phyloP scores from a whole-genome alignment of 139 green algal species.

The Haematococcus lacustris region DNA sequence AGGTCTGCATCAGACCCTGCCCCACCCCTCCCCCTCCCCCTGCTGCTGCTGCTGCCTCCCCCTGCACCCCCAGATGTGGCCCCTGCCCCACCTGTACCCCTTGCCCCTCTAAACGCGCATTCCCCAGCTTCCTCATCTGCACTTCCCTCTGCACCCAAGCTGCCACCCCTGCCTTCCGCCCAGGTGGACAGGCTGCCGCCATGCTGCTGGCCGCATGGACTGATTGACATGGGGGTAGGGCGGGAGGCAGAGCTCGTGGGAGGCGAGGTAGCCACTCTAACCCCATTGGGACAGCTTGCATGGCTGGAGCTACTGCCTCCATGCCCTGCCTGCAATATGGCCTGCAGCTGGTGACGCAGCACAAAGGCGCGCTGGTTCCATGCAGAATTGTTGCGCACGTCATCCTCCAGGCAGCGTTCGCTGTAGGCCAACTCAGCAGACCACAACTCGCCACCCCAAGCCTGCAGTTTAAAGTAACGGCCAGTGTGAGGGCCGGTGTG shows the following conservation, averaged over 20 bases:
- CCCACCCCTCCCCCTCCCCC: too few relatives aligned
- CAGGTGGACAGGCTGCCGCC: neutral
- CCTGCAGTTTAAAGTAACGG: too few relatives aligned
- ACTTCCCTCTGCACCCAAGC: too few relatives aligned
- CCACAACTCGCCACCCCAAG: neutral
- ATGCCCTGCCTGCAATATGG: neutral
- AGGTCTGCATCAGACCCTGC: too few relatives aligned
- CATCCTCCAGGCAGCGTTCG: slow-evolving; percentile 41
- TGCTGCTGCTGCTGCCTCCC: too few relatives aligned
- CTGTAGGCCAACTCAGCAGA: slow-evolving; percentile 48
- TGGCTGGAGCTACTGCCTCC: too few relatives aligned
- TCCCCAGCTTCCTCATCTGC: too few relatives aligned
- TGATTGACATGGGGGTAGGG: neutral
- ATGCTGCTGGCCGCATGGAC: neutral
- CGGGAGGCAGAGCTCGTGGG: neutral
- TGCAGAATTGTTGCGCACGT: slow-evolving; percentile 82
- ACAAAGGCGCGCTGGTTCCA: slow-evolving; percentile 78
- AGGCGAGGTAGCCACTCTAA: neutral
- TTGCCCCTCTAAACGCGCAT: too few relatives aligned
- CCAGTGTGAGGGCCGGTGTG: too few relatives aligned
- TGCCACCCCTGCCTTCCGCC: neutral
- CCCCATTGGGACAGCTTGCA: neutral
- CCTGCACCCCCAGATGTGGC: too few relatives aligned
- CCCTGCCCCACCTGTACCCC: too few relatives aligned
- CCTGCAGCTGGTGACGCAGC: neutral